These are phyloP conservation scores for Trichoderma virens DNA, from an alignment of 495 filamentous ascomycete species.

Conservation along the genomic window DNA sequence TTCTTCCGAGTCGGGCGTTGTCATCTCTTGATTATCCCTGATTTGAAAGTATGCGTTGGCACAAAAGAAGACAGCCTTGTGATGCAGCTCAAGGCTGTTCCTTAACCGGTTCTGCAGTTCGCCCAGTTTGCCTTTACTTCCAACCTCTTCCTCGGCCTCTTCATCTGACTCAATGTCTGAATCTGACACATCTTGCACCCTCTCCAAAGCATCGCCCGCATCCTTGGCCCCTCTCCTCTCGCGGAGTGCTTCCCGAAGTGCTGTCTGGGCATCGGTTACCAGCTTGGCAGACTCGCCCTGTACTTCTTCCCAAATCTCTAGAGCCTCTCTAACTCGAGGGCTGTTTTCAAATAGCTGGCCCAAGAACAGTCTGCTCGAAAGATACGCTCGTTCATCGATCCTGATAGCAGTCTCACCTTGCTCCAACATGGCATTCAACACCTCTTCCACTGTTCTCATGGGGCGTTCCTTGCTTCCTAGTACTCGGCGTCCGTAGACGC, in stretches of 20 bases:
- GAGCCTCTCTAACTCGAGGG: slow-evolving; percentile 43
- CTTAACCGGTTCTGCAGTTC: slow-evolving; percentile 61
- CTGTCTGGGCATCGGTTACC: slow-evolving; percentile 56
- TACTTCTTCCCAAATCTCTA: slow-evolving; percentile 58
- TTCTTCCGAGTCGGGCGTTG: slow-evolving; percentile 54
- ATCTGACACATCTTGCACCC: slow-evolving; percentile 9
- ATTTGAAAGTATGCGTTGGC: slow-evolving; percentile 78
- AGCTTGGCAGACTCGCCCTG: slow-evolving; percentile 45
- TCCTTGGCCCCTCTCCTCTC: slow-evolving; percentile 1
- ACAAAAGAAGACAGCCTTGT: slow-evolving; percentile 75
- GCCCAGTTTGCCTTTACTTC: slow-evolving; percentile 28
- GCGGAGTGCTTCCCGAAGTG: slow-evolving; percentile 44
- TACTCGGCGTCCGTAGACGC: slow-evolving; percentile 56
- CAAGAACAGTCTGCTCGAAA: slow-evolving; percentile 52
- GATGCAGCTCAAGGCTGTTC: slow-evolving; percentile 67
- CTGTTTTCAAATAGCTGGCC: slow-evolving; percentile 72
- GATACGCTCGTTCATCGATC: slow-evolving; percentile 56
- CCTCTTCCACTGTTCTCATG: slow-evolving; percentile 72
- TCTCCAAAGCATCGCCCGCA: slow-evolving; percentile 15
- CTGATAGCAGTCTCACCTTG: slow-evolving; percentile 57
- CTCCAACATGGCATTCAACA: slow-evolving; percentile 84
- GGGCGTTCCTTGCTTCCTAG: slow-evolving; percentile 58
- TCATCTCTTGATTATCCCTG: slow-evolving; percentile 58
- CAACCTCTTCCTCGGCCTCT: slow-evolving; percentile 22
- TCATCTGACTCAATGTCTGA: slow-evolving; percentile 35